Base-by-base conservation (phyloP, 2,329 filamentous ascomycete genomes). In the Aspergillus quadricinctus region DNA sequence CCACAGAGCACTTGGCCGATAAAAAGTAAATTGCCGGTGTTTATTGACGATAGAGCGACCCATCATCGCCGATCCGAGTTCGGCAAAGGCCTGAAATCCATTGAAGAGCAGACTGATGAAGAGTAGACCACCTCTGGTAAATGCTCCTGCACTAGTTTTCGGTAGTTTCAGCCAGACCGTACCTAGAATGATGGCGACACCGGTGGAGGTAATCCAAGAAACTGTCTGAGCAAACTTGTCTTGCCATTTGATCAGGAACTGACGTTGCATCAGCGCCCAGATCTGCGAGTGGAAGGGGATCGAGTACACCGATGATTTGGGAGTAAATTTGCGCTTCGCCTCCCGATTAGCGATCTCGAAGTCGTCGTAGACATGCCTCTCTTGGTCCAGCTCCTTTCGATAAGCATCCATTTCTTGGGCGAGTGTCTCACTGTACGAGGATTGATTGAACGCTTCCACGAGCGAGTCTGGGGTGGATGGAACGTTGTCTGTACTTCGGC, bases 241-340 rank as follows among this genome's bases (percentile, higher is more conserved):
- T 72, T 95, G 90, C 78, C 90, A 87, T 77, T 94, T 94, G 65
- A 95, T 86, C 52, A 88, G 79, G 70, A 92, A 94, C 70, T 95
- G 90, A 4, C 91, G 85, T 71, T 90, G 88, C 82, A 92, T 89
- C 59, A 94, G 75, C 0, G 89, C 88, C 87, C 87, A 92, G 23
- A 94, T 81, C 70, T 96, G 92, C 1, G 90, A 78, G 61, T 92
- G 85, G 74, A 94, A 94, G 0, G 90, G 90, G 53, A 92, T 88
- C 1, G 86, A 87, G 75, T 96, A 96, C 35, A 93, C 88, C 0
- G 89, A 93, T 56, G 83, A 85, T 66, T 86, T 84, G 0, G 81
- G 77, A 0, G 90, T 88, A 7, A 86, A 82, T 54, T 87, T 86
- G 10, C 89, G 86, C 78, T 96, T 95, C 70, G 87, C 86, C 67